phyloP scores from a whole-genome alignment of 371 early-diverging fungal species.

The Apophysomyces variabilis region DNA sequence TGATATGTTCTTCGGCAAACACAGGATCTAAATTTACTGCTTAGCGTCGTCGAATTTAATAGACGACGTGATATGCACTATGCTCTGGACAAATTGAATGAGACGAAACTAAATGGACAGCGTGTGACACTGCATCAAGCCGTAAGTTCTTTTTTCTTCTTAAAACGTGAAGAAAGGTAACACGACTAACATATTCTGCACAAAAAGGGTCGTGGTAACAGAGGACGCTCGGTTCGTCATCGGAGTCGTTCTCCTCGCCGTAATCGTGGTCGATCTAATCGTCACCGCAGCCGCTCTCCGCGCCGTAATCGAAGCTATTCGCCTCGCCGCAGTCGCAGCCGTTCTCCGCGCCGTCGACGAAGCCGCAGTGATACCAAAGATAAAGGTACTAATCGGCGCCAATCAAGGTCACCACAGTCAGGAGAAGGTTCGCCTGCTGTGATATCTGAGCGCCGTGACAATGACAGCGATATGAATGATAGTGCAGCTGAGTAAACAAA shows the following conservation, averaged over 20 bases:
- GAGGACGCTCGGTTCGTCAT: neutral
- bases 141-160: constrained; percentile 44
- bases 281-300: constrained; percentile 14
- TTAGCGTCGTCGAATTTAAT: constrained; percentile 86
- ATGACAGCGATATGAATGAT: neutral
- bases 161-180: constrained; percentile 2
- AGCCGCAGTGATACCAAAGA: constrained; percentile 9
- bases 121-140: constrained; percentile 69
- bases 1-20: neutral
- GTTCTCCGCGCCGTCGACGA: constrained; percentile 11
- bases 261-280: constrained; percentile 4
- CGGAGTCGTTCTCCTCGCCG: constrained; percentile 11
- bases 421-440: neutral
- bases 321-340: constrained; percentile 13
- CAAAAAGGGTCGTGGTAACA: constrained; percentile 3
- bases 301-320: constrained; percentile 1
- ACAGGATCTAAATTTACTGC: constrained; percentile 7
- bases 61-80: constrained; percentile 77
- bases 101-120: constrained; percentile 81
- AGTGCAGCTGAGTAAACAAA: neutral
- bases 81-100: constrained; percentile 83
- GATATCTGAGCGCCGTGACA: neutral
- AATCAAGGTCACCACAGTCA: neutral
- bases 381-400: constrained; percentile 2
- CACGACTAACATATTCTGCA: neutral